Percentiles rank a stretch among this genome's conserved stretches.
phyloP scores from a whole-genome alignment of 495 filamentous ascomycete species.

The Lasiosphaeria ovina region DNA sequence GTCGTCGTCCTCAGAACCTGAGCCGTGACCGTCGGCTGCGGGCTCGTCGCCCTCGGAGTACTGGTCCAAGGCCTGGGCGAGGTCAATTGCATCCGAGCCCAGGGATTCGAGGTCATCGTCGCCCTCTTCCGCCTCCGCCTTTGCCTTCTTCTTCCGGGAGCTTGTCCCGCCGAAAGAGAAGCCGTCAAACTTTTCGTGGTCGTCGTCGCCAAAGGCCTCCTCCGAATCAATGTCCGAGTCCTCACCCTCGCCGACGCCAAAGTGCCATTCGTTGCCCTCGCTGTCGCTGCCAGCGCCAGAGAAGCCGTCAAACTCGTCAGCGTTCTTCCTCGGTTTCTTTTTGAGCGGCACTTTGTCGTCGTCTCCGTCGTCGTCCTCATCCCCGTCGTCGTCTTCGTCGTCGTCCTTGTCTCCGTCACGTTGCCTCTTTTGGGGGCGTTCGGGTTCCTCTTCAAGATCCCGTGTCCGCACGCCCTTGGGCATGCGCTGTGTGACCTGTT shows the following conservation, averaged over 20 bases:
- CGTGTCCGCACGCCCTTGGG: slow-evolving; percentile 43
- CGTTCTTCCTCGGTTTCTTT: slow-evolving; percentile 43
- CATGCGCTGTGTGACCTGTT: slow-evolving; percentile 44
- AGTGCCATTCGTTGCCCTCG: slow-evolving; percentile 84
- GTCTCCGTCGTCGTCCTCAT: slow-evolving; percentile 54
- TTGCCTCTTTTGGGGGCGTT: slow-evolving; percentile 37
- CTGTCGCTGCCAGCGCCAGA: slow-evolving; percentile 68
- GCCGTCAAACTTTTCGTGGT: slow-evolving; percentile 77
- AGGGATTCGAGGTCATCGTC: slow-evolving; percentile 55
- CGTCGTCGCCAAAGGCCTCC: slow-evolving; percentile 87
- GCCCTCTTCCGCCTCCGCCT: slow-evolving; percentile 55
- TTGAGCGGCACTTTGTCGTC: slow-evolving; percentile 34
- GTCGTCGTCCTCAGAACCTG: slow-evolving; percentile 47
- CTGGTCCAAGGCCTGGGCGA: slow-evolving; percentile 78
- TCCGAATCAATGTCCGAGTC: slow-evolving; percentile 88
- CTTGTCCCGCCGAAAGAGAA: slow-evolving; percentile 70
- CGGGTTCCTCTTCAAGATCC: slow-evolving; percentile 41
- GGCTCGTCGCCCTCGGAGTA: slow-evolving; percentile 45
- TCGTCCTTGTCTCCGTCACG: slow-evolving; percentile 53
- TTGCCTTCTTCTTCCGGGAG: slow-evolving; percentile 46
- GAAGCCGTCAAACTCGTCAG: slow-evolving; percentile 38
- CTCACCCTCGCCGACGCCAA: slow-evolving; percentile 68
- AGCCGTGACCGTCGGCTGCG: slow-evolving; percentile 33
- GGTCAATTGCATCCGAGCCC: slow-evolving; percentile 82
- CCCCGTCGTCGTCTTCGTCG: slow-evolving; percentile 52